Evolutionary conservation across 495 filamentous ascomycete species (phyloP), one percentile per base, ranked within the genome.

Genomic region (Lasiosphaeris hirsuta): DNA sequence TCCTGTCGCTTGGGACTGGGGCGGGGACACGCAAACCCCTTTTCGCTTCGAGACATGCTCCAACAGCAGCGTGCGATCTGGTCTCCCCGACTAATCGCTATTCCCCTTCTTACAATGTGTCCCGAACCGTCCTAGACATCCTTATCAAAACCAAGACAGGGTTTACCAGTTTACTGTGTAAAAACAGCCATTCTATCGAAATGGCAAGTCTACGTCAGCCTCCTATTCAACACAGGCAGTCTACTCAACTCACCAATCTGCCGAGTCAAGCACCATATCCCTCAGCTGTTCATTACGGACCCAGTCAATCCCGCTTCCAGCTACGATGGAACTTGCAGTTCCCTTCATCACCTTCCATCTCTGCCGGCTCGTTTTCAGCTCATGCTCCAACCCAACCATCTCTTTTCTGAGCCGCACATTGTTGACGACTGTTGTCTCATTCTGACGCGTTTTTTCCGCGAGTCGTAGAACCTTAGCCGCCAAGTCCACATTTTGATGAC

Each of bases 301-400:
- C 92, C 92, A 96, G 61, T 96, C 83, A 36, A 94, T 72, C 42
- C 91, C 92, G 68, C 91, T 96, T 7, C 87, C 90, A 18, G 86
- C 90, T 35, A 96, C 81, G 38, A 89, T 78, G 4, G 84, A 89
- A 53, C 85, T 87, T 10, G 86, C 78, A 23, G 89, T 80, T 39
- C 80, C 86, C 71, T 92, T 92, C 73, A 93, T 83, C 38, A 84
- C 81, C 50, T 84, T 84, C 86, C 87, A 90, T 62, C 76, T 73
- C 43, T 84, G 81, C 59, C 80, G 81, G 57, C 81, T 83, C 13
- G 70, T 71, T 59, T 76, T 80, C 39, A 85, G 66, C 23, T 86
- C 77, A 13, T 62, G 68, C 54, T 89, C 84, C 10, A 85, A 67
- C n/a, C 62, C 69, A 15, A 33, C 71, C 10, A 91, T 71, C 59